These are phyloP conservation scores for Xylariaceae sp. DNA, from an alignment of 2,329 filamentous ascomycete genomes.

Conservation along the genomic window DNA sequence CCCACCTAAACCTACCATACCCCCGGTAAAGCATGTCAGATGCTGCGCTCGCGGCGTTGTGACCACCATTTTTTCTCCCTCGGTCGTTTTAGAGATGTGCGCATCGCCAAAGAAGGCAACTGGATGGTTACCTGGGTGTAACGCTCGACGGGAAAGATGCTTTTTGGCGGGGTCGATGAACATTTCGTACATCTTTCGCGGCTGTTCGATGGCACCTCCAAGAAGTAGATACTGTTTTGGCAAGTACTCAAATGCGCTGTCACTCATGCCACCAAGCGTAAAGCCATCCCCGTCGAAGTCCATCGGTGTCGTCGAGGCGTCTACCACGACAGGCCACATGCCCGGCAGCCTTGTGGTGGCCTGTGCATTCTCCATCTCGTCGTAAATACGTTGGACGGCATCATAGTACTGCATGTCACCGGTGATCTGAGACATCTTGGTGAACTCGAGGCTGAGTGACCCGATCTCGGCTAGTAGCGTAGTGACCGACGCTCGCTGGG, in stretches of 20 bases:
- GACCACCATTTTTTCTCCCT: slow-evolving; percentile 20
- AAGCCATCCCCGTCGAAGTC: slow-evolving; percentile 50
- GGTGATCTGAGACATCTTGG: slow-evolving; percentile 60
- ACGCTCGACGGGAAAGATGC: slow-evolving; percentile 40
- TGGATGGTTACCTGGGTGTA: slow-evolving; percentile 39
- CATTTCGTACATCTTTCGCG: slow-evolving; percentile 41
- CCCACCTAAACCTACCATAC: slow-evolving; percentile 61
- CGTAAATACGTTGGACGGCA: slow-evolving; percentile 53
- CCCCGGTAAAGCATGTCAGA: slow-evolving; percentile 59
- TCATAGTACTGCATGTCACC: slow-evolving; percentile 59
- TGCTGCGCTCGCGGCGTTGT: slow-evolving; percentile 45
- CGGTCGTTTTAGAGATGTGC: slow-evolving; percentile 24
- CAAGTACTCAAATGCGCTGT: slow-evolving; percentile 63
- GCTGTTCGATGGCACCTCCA: slow-evolving; percentile 53
- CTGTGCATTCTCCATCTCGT: slow-evolving; percentile 53
- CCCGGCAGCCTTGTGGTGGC: slow-evolving; percentile 54
- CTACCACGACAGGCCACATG: slow-evolving; percentile 57
- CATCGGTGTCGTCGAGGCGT: slow-evolving; percentile 52
- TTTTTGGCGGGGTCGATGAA: slow-evolving; percentile 45
- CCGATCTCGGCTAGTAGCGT: slow-evolving; percentile 50
- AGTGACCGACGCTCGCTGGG: slow-evolving; percentile 41
- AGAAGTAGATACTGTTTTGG: slow-evolving; percentile 63
- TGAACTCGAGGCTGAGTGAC: slow-evolving; percentile 59
- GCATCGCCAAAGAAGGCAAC: slow-evolving; percentile 49
- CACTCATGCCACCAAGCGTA: slow-evolving; percentile 52